Percentiles rank a stretch among this genome's conserved stretches.
These are phyloP conservation scores for Penicillium canariense DNA, from an alignment of 495 filamentous ascomycete genomes.

Conservation along the genomic window DNA sequence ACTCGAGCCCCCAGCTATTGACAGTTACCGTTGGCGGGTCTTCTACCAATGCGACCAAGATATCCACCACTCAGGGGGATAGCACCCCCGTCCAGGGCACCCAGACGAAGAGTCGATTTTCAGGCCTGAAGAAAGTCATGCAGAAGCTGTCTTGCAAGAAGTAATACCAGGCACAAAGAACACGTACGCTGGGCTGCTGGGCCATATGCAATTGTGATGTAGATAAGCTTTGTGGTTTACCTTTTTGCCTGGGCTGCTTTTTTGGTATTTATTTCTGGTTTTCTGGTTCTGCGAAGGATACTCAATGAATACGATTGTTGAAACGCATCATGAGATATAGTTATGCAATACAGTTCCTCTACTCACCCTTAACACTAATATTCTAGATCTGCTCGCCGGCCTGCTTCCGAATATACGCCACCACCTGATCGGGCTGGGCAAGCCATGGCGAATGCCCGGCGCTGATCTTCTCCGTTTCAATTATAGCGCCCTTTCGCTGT, in stretches of 20 bases:
- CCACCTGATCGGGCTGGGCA: slow-evolving; percentile 23
- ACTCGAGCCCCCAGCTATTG: slow-evolving; percentile 53
- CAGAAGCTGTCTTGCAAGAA: slow-evolving; percentile 15
- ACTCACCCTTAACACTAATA: neutral
- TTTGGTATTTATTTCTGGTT: neutral
- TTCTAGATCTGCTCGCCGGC: slow-evolving; percentile 8
- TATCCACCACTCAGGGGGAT: neutral
- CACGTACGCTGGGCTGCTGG: no score
- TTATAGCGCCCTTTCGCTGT: slow-evolving; percentile 24
- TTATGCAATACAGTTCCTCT: neutral
- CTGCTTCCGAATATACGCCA: slow-evolving; percentile 22
- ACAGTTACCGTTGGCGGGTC: slow-evolving; percentile 62
- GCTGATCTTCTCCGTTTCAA: slow-evolving; percentile 31
- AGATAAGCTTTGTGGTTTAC: neutral
- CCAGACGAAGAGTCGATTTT: slow-evolving; percentile 10
- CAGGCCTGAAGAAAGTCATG: slow-evolving; percentile 11
- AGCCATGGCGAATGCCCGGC: slow-evolving; percentile 37
- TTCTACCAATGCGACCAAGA: slow-evolving; percentile 8
- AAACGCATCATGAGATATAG: neutral
- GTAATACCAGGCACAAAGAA: neutral
- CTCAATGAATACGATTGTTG: neutral
- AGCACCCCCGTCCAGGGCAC: neutral
- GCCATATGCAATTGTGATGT: neutral
- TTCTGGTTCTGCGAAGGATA: neutral
- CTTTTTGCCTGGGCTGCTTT: neutral